Conservation (phyloP, 2,329 filamentous ascomycete genomes). For the Aureobasidium zeae region DNA sequence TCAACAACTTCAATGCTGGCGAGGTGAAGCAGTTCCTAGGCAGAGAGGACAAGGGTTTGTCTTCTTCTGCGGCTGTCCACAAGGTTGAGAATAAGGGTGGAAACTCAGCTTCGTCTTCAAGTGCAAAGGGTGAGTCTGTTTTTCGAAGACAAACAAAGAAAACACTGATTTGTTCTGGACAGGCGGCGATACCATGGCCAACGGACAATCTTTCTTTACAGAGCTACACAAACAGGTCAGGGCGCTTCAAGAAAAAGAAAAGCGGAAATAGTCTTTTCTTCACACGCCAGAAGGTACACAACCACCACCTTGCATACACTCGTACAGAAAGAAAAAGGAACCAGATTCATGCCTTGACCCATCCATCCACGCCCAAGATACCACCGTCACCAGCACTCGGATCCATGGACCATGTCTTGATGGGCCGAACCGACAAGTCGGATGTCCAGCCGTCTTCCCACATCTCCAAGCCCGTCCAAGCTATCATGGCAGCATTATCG, state of each 20-base stretch:
- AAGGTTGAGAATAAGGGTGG: slow-evolving; percentile 18
- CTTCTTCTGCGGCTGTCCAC: too few species aligned
- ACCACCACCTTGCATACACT: not conserved
- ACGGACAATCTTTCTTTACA: slow-evolving; percentile 37
- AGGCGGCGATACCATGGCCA: slow-evolving; percentile 35
- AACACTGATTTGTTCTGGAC: too few species aligned
- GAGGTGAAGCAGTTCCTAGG: slow-evolving; percentile 36
- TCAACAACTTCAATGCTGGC: slow-evolving; percentile 35
- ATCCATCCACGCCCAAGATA: slow-evolving; percentile 48
- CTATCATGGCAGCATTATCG: slow-evolving; percentile 97
- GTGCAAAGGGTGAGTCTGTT: slow-evolving; percentile 31
- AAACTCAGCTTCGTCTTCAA: too few species aligned
- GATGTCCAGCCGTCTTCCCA: slow-evolving; percentile 65
- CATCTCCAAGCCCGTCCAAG: slow-evolving; percentile 91
- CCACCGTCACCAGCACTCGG: slow-evolving; percentile 51
- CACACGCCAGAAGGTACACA: not conserved
- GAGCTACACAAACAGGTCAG: slow-evolving; percentile 39
- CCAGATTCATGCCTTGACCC: slow-evolving; percentile 1
- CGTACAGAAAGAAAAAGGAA: not conserved
- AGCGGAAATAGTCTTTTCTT: not conserved
- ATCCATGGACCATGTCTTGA: slow-evolving; percentile 69
- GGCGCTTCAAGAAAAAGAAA: slow-evolving; percentile 26
- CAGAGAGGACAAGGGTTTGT: slow-evolving; percentile 25
- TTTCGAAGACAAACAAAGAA: too few species aligned
- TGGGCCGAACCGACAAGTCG: slow-evolving; percentile 48